A percentile compares a stretch with the other conserved stretches of the same genome.
Conservation (phyloP, 768 basidiomycete species). For the Lentinula lateritia region DNA sequence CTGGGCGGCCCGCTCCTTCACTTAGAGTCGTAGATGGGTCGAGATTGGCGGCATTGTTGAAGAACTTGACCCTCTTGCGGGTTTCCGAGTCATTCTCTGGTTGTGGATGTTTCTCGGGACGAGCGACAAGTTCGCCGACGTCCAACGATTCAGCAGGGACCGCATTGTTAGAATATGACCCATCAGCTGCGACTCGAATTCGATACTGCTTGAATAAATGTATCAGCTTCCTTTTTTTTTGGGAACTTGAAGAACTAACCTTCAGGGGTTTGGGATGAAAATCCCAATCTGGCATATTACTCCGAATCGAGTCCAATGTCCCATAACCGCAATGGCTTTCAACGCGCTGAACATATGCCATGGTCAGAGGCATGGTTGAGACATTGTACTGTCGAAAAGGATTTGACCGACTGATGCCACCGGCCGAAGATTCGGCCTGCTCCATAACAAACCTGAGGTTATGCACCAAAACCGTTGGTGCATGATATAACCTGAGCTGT, state of each 20-base stretch:
- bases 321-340: not conserved
- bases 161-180: not conserved
- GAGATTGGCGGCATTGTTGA: not conserved
- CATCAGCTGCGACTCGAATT: not conserved
- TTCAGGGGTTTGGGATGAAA: not conserved
- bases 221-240: not conserved
- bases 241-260: not conserved
- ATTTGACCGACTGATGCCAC: not conserved
- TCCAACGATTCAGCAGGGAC: not conserved
- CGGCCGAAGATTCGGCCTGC: not conserved
- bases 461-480: not conserved
- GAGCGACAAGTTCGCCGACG: not conserved
- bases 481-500: not conserved
- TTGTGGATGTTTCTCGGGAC: not conserved
- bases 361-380: not conserved
- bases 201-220: not conserved
- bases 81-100: not conserved
- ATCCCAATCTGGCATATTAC: not conserved
- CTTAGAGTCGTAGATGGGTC: not conserved
- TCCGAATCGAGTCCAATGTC: not conserved
- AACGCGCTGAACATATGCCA: not conserved
- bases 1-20: not conserved
- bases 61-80: not conserved
- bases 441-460: not conserved
- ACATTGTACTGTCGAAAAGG: not conserved